These are phyloP conservation scores for Geotrichum macrosporum DNA, from an alignment of 1,139 yeast genomes.

Conservation along the genomic window DNA sequence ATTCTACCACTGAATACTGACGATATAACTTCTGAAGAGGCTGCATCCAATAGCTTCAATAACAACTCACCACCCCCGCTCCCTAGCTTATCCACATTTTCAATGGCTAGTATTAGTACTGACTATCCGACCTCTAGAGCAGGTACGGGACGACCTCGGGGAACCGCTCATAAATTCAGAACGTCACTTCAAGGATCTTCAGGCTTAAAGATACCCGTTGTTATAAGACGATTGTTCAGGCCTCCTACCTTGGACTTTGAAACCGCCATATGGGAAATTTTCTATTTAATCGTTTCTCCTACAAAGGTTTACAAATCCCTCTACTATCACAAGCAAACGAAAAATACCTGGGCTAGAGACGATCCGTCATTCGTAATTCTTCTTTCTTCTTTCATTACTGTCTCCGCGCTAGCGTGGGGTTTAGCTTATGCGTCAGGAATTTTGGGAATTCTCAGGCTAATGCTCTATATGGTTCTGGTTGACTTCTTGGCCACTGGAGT, in stretches of 20 bases:
- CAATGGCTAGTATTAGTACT: conserved; percentile 3
- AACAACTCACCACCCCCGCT: not conserved
- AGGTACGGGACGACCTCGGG: conserved; percentile 17
- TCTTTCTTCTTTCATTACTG: conserved; percentile 56
- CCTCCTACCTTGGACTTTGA: conserved; percentile 87
- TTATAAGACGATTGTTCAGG: conserved; percentile 49
- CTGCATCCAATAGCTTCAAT: conserved; percentile 2
- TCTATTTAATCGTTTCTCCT: conserved; percentile 68
- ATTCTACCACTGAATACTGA: conserved; percentile 6
- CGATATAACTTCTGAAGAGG: conserved; percentile 1
- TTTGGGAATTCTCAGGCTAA: conserved; percentile 55
- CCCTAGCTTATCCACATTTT: conserved; percentile 1
- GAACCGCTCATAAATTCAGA: conserved; percentile 8
- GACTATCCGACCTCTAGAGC: conserved; percentile 10
- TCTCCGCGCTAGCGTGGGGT: conserved; percentile 90
- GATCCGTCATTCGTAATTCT: conserved; percentile 84
- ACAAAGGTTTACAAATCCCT: conserved; percentile 76
- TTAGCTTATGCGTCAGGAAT: conserved; percentile 67
- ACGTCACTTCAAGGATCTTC: conserved; percentile 13
- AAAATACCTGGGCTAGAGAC: conserved; percentile 75
- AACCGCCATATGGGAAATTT: conserved; percentile 88
- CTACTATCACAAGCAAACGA: conserved; percentile 71
- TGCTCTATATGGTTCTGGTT: conserved; percentile 77
- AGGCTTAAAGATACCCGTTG: conserved; percentile 20
- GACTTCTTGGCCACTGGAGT: conserved; percentile 75